Conservation (phyloP, 2,329 filamentous ascomycete genomes). For the Fusarium coffeatum region DNA sequence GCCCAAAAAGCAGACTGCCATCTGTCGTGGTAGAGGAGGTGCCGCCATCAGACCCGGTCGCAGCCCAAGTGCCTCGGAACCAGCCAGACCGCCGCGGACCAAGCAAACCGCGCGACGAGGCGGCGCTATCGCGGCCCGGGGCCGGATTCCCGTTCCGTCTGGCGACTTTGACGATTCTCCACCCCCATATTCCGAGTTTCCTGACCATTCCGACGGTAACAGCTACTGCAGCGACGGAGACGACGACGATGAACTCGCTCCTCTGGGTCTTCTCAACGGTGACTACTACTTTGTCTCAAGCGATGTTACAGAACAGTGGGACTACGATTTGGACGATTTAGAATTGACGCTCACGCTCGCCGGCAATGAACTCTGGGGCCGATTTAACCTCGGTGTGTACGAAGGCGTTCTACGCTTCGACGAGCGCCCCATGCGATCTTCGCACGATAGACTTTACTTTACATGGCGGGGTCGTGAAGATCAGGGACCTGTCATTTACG, state of each 20-base stretch:
- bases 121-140: conserved; percentile 37
- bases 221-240: conserved; percentile 23
- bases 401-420: conserved; percentile 57
- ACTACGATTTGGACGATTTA: conserved; percentile 42
- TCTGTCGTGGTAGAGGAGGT: conserved; percentile 17
- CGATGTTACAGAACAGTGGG: conserved; percentile 45
- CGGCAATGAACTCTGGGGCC: conserved; percentile 58
- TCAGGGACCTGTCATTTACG: conserved; percentile 46
- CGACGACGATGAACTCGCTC: neutral
- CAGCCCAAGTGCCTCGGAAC: neutral
- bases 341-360: conserved; percentile 54
- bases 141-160: conserved; percentile 35
- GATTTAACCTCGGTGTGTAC: conserved; percentile 57
- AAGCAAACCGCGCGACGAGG: conserved; percentile 47
- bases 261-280: conserved; percentile 58
- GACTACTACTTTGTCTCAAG: conserved; percentile 54
- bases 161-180: conserved; percentile 15
- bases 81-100: neutral
- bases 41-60: conserved; percentile 19
- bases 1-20: conserved; percentile 27
- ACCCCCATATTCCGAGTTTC: conserved; percentile 34
- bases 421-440: conserved; percentile 50
- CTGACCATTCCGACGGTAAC: conserved; percentile 8
- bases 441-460: conserved; percentile 45
- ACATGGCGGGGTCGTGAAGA: conserved; percentile 53